A percentile compares a stretch with the other conserved stretches of the same genome.
Conservation (phyloP, 495 filamentous ascomycete genomes). For the Amorphotheca resinae region DNA sequence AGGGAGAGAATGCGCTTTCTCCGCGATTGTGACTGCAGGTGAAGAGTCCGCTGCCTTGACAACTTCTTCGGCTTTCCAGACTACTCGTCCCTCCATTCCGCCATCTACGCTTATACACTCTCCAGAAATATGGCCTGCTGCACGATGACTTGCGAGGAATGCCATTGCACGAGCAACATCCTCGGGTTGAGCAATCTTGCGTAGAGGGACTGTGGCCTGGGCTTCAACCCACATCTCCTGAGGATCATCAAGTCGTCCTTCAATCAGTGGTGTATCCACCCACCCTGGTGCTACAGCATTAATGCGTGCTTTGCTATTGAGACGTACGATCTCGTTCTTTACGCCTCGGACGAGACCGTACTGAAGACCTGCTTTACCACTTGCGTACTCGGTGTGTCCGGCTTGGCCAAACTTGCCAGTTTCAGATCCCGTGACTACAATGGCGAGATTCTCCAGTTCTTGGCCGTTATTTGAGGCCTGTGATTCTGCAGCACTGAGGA, state of each 20-base stretch:
- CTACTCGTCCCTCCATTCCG: too few species aligned
- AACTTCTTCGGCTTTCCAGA: constrained; percentile 34
- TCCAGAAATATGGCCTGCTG: constrained; percentile 42
- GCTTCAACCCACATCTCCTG: constrained; percentile 33
- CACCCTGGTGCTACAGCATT: constrained; percentile 44
- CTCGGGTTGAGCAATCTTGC: constrained; percentile 33
- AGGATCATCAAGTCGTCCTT: constrained; percentile 34
- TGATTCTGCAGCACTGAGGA: constrained; percentile 26
- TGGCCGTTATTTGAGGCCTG: constrained; percentile 25
- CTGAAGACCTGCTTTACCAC: too few species aligned
- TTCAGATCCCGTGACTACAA: constrained; percentile 43
- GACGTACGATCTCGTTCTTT: constrained; percentile 40
- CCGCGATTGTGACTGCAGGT: constrained; percentile 1
- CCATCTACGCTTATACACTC: constrained; percentile 39
- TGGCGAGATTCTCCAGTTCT: constrained; percentile 37
- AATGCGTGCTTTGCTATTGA: constrained; percentile 40
- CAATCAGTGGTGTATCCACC: constrained; percentile 33
- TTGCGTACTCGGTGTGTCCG: constrained; percentile 37
- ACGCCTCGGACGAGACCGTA: constrained; percentile 40
- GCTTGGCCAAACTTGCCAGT: too few species aligned
- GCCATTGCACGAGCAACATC: constrained; percentile 40
- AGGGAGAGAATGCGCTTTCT: constrained; percentile 4
- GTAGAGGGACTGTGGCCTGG: constrained; percentile 34
- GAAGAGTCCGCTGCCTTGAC: background rate
- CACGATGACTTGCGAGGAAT: constrained; percentile 40